A percentile compares a stretch with the other conserved stretches of the same genome.
These are phyloP conservation scores for Cladophialophora chaetospira DNA, from an alignment of 2,329 filamentous ascomycete species.

Conservation along the genomic window DNA sequence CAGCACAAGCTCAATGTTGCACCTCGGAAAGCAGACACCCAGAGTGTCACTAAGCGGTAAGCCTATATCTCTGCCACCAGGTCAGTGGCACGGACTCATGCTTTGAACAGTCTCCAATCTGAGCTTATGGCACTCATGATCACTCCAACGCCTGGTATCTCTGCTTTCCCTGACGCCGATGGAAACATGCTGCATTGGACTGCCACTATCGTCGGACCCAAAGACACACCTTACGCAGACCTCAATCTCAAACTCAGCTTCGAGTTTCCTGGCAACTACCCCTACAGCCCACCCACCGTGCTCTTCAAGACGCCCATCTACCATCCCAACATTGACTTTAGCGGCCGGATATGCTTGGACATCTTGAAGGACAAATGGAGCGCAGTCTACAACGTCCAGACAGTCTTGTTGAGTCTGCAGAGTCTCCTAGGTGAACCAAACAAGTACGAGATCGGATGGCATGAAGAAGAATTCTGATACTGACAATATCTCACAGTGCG, in stretches of 20 bases:
- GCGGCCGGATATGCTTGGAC: constrained; percentile 92
- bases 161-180: constrained; percentile 88
- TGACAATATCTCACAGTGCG: constrained; percentile 58
- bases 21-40: constrained; percentile 63
- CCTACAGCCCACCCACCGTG: constrained; percentile 85
- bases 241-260: constrained; percentile 92
- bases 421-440: constrained; percentile 95
- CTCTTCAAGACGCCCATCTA: constrained; percentile 99
- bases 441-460: constrained; percentile 67
- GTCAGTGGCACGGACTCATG: constrained; percentile 9
- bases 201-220: constrained; percentile 88
- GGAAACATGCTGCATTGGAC: constrained; percentile 91
- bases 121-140: constrained; percentile 99
- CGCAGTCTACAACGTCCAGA: constrained; percentile 94
- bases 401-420: constrained; percentile 87
- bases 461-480: background rate
- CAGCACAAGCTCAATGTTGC: constrained; percentile 62
- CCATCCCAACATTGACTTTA: constrained; percentile 98
- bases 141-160: constrained; percentile 87
- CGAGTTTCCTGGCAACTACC: constrained; percentile 88
- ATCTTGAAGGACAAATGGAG: constrained; percentile 99
- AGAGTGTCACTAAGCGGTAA: constrained; percentile 78
- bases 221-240: constrained; percentile 85
- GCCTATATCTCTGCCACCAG: constrained; percentile 20
- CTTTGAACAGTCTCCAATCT: constrained; percentile 73